These are phyloP conservation scores for Pseudopithomyces maydicus DNA, from an alignment of 2,329 filamentous ascomycete species.

Conservation along the genomic window DNA sequence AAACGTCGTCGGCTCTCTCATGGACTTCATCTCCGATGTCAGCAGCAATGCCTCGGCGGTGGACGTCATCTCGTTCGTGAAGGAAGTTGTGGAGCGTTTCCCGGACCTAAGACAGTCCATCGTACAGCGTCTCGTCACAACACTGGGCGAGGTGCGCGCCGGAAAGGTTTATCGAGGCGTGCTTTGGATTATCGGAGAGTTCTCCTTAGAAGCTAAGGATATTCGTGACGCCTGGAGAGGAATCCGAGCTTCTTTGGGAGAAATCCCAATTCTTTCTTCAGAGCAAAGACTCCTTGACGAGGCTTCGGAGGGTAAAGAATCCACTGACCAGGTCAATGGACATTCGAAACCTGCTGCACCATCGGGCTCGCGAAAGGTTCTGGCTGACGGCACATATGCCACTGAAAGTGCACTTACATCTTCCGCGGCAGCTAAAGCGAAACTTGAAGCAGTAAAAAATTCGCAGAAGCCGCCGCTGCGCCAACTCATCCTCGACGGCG, in stretches of 20 bases:
- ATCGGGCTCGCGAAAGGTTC: conserved; percentile 84
- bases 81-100: conserved; percentile 98
- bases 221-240: conserved; percentile 97
- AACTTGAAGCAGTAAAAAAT: conserved; percentile 93
- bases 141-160: conserved; percentile 88
- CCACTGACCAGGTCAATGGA: conserved; percentile 76
- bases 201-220: conserved; percentile 89
- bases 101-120: conserved; percentile 86
- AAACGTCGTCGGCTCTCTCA: conserved; percentile 92
- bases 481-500: conserved; percentile 89
- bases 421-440: conserved; percentile 85
- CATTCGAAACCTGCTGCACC: conserved; percentile 76
- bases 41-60: conserved; percentile 97
- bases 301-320: conserved; percentile 64
- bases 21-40: conserved; percentile 99
- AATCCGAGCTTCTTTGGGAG: conserved; percentile 89
- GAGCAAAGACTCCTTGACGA: conserved; percentile 92
- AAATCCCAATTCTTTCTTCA: conserved; percentile 94
- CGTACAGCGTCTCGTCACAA: conserved; percentile 85
- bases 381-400: conserved; percentile 96
- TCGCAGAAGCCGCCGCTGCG: conserved; percentile 94
- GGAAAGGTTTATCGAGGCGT: conserved; percentile 97
- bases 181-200: conserved; percentile 97
- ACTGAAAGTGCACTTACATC: conserved; percentile 96
- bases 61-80: conserved; percentile 97